phyloP scores from a whole-genome alignment of 129 eudicot species.

The Ambrosia trifida region DNA sequence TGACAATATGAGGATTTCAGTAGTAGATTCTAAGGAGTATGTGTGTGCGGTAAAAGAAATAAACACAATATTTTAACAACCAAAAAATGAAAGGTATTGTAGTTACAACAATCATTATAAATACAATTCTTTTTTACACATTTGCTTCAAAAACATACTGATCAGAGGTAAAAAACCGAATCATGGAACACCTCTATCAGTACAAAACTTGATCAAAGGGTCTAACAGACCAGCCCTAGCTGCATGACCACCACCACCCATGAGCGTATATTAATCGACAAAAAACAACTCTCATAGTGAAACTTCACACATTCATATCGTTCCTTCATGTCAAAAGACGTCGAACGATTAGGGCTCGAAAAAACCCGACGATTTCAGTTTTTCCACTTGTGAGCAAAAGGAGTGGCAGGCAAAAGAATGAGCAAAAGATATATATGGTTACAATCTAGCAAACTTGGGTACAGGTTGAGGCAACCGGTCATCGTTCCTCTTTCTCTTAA shows the following conservation, averaged over 20 bases:
- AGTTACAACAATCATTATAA: background rate
- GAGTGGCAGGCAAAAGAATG: background rate
- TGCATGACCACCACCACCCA: background rate
- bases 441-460: conserved; percentile 40
- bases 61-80: background rate
- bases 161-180: background rate
- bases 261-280: background rate
- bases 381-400: conserved; percentile 10
- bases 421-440: background rate
- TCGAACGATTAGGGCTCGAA: background rate
- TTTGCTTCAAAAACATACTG: background rate
- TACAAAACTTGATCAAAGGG: background rate
- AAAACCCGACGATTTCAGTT: background rate
- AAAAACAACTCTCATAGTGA: background rate
- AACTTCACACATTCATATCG: conserved; percentile 16
- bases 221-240: background rate
- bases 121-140: background rate
- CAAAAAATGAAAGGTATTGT: background rate
- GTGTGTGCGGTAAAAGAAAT: too few relatives aligned
- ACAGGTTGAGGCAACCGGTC: conserved; percentile 7
- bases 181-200: background rate
- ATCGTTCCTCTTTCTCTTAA: conserved; percentile 27
- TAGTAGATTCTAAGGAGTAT: too few relatives aligned
- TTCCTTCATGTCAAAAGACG: conserved; percentile 21
- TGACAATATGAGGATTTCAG: too few relatives aligned